Conservation (phyloP, 2,329 filamentous ascomycete species). For the Colletotrichum sp. region DNA sequence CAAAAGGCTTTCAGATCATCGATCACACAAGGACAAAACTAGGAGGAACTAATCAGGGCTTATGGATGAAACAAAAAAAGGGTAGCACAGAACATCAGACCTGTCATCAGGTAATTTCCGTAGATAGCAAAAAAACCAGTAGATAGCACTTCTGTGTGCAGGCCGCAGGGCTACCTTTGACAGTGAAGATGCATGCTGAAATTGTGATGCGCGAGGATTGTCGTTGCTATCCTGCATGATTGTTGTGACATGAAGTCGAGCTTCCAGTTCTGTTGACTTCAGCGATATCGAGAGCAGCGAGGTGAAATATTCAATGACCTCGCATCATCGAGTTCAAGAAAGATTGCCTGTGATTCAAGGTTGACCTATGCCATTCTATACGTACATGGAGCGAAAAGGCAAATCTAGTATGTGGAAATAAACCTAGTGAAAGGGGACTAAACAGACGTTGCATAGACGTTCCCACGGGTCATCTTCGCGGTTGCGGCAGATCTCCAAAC, state of each 20-base stretch:
- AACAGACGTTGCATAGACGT: neutral
- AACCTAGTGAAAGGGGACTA: neutral
- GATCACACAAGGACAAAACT: neutral
- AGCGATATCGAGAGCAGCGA: neutral
- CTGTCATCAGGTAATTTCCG: neutral
- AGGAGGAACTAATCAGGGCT: neutral
- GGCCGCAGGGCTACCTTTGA: neutral
- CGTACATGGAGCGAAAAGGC: neutral
- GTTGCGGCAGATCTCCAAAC: too few species aligned
- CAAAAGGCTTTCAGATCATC: neutral
- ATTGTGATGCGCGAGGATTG: neutral
- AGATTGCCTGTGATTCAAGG: neutral
- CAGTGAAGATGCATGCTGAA: neutral
- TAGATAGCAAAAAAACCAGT: neutral
- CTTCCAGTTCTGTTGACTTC: neutral
- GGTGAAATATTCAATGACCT: neutral
- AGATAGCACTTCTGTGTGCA: neutral
- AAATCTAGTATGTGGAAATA: neutral
- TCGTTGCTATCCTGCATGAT: neutral
- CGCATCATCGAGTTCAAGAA: neutral
- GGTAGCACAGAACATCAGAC: neutral
- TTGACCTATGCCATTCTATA: neutral
- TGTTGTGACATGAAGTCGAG: neutral
- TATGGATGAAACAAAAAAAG: neutral
- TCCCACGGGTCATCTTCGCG: too few species aligned